phyloP scores from a whole-genome alignment of 2,329 filamentous ascomycete species.

The Atkinsonella hypoxylon region DNA sequence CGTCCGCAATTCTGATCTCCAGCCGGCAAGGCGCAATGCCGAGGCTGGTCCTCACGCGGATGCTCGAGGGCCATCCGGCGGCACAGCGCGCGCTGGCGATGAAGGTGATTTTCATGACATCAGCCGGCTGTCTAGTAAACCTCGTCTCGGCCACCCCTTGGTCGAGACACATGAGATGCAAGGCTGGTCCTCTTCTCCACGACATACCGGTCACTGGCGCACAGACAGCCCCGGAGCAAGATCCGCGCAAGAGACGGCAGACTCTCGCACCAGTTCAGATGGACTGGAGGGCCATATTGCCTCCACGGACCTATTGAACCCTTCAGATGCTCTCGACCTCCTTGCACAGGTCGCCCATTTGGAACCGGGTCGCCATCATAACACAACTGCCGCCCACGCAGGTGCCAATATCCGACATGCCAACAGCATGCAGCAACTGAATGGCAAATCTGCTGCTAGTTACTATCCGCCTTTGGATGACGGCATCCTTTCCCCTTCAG shows the following conservation, averaged over 20 bases:
- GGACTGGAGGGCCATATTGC: conserved; percentile 27
- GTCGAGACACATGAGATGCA: conserved; percentile 1
- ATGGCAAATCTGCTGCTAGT: conserved; percentile 1
- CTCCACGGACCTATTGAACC: conserved; percentile 27
- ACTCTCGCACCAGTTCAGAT: conserved; percentile 8
- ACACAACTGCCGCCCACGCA: conserved; percentile 6
- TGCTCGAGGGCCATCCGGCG: neutral
- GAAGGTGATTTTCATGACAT: conserved; percentile 3
- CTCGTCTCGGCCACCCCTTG: neutral
- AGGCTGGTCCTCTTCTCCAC: conserved; percentile 10
- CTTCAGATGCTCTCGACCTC: conserved; percentile 28
- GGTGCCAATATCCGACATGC: conserved; percentile 8
- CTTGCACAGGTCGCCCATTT: conserved; percentile 29
- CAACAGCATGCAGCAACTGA: conserved; percentile 1
- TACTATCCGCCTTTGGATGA: conserved; percentile 22
- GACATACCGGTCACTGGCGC: conserved; percentile 8
- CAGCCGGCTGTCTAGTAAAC: conserved; percentile 1
- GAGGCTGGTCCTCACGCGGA: neutral
- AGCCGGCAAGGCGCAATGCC: conserved; percentile 1
- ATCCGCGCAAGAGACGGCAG: conserved; percentile 7
- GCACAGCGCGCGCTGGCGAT: conserved; percentile 6
- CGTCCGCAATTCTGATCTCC: conserved; percentile 7
- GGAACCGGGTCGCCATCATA: conserved; percentile 14
- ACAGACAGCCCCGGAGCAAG: conserved; percentile 6
- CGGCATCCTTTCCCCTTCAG: conserved; percentile 17